phyloP scores from a whole-genome alignment of 345 rosid genomes.

The Schrenkiella parvula region DNA sequence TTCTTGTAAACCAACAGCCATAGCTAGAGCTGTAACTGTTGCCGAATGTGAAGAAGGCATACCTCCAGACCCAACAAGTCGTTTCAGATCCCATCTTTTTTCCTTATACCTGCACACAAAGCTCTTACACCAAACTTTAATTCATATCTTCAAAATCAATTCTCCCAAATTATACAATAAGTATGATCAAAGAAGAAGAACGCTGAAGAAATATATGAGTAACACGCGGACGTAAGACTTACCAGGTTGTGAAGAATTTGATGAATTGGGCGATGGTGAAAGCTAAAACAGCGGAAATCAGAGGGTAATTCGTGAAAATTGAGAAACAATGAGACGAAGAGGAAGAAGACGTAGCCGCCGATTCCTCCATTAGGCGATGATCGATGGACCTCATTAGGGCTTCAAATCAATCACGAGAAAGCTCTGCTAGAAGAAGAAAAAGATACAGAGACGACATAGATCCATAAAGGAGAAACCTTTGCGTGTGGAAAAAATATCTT shows the following conservation, averaged over 20 bases:
- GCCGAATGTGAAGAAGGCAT: slow-evolving; percentile 98
- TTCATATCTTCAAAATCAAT: slow-evolving; percentile 34
- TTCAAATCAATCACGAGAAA: not conserved
- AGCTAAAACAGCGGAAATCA: slow-evolving; percentile 52
- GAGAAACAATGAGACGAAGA: slow-evolving; percentile 37
- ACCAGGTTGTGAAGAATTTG: slow-evolving; percentile 74
- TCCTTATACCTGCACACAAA: slow-evolving; percentile 64
- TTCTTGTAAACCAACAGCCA: slow-evolving; percentile 65
- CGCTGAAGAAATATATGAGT: not conserved
- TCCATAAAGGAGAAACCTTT: slow-evolving; percentile 6
- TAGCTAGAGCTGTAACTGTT: slow-evolving; percentile 68
- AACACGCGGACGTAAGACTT: not conserved
- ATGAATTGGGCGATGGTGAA: slow-evolving; percentile 60
- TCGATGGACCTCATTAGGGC: slow-evolving; percentile 1
- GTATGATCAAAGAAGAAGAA: not conserved
- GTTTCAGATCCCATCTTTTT: slow-evolving; percentile 65
- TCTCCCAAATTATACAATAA: not conserved
- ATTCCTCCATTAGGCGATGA: slow-evolving; percentile 31
- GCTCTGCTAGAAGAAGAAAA: not conserved
- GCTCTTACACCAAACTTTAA: slow-evolving; percentile 33
- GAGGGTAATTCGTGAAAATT: slow-evolving; percentile 54
- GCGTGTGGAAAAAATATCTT: not conserved
- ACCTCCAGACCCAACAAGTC: slow-evolving; percentile 83
- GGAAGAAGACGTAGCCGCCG: slow-evolving; percentile 24
- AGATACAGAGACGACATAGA: slow-evolving; percentile 2